Base-by-base conservation (phyloP, 352 stramenopile species). In the Lagenidium sp. region DNA sequence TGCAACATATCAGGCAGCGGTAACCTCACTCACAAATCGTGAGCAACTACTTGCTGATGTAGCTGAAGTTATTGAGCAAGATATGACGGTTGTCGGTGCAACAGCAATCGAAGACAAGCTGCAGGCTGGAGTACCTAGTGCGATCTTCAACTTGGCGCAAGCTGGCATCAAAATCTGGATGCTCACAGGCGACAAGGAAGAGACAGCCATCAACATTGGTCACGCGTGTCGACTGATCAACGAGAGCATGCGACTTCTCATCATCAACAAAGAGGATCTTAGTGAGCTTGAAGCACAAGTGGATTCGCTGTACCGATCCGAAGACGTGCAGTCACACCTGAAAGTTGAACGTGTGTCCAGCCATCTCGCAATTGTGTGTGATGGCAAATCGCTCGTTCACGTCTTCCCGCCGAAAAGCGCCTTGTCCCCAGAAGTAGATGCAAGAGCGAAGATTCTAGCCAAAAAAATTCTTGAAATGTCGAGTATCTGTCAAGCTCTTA, bases 91-190 rank as follows among this genome's bases (percentile, higher is more conserved):
- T 15, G 63, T 95, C 3, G 90, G 90, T 0, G 82, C 84, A 0
- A 97, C 84, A 4, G 90, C 87, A 24, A 97, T 97, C 42, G 90
- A 97, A 64, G 90, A 97, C 55, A 92, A 96, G 55, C 66, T 97
- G 4, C 90, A 97, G 47, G 71, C 81, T 15, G 88, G 83, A 18
- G 90, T 97, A 3, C 85, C 86, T 1, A 60, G 73, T 32, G 67
- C 83, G 20, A 97, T 97, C 36, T 79, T 71, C 25, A 77, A 82
- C 32, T 65, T 97, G 4, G 74, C 79, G 4, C 55, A 82, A 24
- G 90, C 88, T 3, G 90, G 90, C n/a, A 96, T 97, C 38, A 94
- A 96, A 51, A 80, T 97, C 25, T 97, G 89, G 86, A 92, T 97
- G 65, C 70, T 98, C 16, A 98, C 91, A 2, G 90, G 90, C 15